Percentiles rank a stretch among this genome's conserved stretches.
Conservation (phyloP, 257 asterid species). For the Galeopsis tetrahit region DNA sequence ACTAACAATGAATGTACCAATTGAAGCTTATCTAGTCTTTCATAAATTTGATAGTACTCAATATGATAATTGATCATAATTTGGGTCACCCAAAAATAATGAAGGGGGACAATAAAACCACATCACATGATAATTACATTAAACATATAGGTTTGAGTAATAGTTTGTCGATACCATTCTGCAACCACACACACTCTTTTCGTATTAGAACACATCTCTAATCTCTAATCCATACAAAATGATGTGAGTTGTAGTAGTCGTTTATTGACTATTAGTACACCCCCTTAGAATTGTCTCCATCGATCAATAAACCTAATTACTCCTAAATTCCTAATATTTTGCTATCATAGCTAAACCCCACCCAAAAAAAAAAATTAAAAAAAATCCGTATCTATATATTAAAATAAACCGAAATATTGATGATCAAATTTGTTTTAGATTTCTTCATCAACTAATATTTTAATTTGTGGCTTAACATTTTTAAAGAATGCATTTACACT, state of each 20-base stretch:
- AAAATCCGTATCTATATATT: conserved; percentile 1
- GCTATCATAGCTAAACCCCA: conserved; percentile 14
- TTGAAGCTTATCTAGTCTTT: background rate
- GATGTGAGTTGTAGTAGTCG: conserved; percentile 18
- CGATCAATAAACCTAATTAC: background rate
- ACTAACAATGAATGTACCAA: too few relatives aligned
- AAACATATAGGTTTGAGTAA: background rate
- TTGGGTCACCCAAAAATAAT: too few relatives aligned
- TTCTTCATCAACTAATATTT: too few relatives aligned
- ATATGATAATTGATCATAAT: background rate
- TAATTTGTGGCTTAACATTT: too few relatives aligned
- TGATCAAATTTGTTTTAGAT: too few relatives aligned
- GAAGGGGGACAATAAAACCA: too few relatives aligned
- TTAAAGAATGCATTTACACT: background rate
- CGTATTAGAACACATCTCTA: background rate
- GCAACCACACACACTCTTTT: background rate
- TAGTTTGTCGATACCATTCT: background rate
- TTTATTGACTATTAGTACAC: conserved; percentile 5
- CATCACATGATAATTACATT: background rate
- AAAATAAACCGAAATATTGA: too few relatives aligned
- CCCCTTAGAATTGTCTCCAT: conserved; percentile 1
- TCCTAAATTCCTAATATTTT: background rate
- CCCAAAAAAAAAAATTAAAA: background rate
- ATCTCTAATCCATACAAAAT: background rate
- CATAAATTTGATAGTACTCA: background rate